Evolutionary conservation across 768 basidiomycete genomes (phyloP), one percentile per base, ranked within the genome.

Genomic region (Pleurotus sapidus): DNA sequence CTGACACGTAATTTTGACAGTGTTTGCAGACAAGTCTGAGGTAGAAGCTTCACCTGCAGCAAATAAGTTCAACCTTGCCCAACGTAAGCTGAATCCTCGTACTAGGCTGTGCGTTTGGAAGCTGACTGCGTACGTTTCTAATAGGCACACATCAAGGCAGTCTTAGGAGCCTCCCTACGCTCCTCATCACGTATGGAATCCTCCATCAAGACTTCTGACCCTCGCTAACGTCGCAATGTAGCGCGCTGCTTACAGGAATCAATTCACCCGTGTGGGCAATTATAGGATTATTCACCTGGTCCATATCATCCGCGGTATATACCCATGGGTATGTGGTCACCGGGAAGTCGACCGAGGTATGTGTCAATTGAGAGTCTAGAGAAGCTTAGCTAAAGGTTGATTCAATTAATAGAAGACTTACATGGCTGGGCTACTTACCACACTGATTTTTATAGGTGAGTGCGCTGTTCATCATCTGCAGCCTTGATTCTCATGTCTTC

Each of bases 131-230:
- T 55, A 40, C 54, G 37, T 51, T 34, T 15, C 37, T 27, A 15
- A 39, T 47, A 88, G 87, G 87, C 58, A 84, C 86, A 17, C 88
- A 90, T 67, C 86, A 87, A 75, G 86, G 86, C 55, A 83, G 83
- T 0, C 71, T 86, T 8, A 83, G 84, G 61, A 70, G 66, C 59
- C 64, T 78, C 5, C 84, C 84, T 15, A 57, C 77, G 30, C 49
- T 84, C 9, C 71, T 72, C 46, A 55, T 74, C 7, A 71, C 74
- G 80, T 84, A 58, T 64, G 80, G 61, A 12, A 34, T 8, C 9
- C 30, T 34, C 30, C 11, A 11, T 14, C 8, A 8, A 34, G 9
- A 34, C 30, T 34, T 34, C 34, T 17, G n/a, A 37, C 25, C n/a
- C 38, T 37, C 27, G 11, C 8, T 25, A 34, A 34, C 3, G 9